A percentile compares a stretch with the other conserved stretches of the same genome.
These are phyloP conservation scores for Cladophialophora chaetospira DNA, from an alignment of 2,329 filamentous ascomycete species.

Conservation along the genomic window DNA sequence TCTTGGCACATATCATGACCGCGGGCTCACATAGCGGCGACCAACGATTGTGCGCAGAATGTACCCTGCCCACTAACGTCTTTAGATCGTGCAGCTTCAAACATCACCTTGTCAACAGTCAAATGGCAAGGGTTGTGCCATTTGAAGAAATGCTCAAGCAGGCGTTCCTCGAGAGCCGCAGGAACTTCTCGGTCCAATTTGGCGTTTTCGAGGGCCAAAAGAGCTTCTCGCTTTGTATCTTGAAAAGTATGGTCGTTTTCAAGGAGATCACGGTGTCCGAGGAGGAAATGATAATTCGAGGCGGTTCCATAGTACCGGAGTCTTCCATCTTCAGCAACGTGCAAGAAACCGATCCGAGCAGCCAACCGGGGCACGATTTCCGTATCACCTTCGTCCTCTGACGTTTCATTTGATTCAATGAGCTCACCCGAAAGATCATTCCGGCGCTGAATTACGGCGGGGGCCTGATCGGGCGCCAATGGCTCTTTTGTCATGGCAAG, in stretches of 20 bases:
- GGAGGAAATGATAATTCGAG: slow-evolving; percentile 48
- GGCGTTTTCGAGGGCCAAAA: slow-evolving; percentile 32
- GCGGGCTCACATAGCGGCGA: slow-evolving; percentile 42
- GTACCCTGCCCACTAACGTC: slow-evolving; percentile 37
- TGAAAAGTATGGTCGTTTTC: slow-evolving; percentile 23
- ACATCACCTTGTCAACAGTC: slow-evolving; percentile 49
- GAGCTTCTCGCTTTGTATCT: not conserved
- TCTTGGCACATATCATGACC: not conserved
- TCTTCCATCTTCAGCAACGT: slow-evolving; percentile 47
- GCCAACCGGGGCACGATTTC: not conserved
- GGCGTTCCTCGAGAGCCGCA: slow-evolving; percentile 46
- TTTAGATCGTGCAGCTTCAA: slow-evolving; percentile 25
- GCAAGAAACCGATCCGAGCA: slow-evolving; percentile 46
- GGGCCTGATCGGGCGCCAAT: not conserved
- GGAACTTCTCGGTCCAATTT: slow-evolving; percentile 46
- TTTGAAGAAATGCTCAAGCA: slow-evolving; percentile 50
- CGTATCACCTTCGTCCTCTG: not conserved
- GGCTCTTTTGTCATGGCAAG: not conserved
- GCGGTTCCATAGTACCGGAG: slow-evolving; percentile 50
- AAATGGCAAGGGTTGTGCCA: slow-evolving; percentile 53
- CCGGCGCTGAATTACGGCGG: not conserved
- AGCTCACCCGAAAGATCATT: not conserved
- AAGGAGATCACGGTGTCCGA: slow-evolving; percentile 41
- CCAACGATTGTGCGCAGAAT: slow-evolving; percentile 46
- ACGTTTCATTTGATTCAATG: not conserved